These are phyloP conservation scores for Kwoniella heveanensis DNA, from an alignment of 768 basidiomycete species.

Conservation along the genomic window DNA sequence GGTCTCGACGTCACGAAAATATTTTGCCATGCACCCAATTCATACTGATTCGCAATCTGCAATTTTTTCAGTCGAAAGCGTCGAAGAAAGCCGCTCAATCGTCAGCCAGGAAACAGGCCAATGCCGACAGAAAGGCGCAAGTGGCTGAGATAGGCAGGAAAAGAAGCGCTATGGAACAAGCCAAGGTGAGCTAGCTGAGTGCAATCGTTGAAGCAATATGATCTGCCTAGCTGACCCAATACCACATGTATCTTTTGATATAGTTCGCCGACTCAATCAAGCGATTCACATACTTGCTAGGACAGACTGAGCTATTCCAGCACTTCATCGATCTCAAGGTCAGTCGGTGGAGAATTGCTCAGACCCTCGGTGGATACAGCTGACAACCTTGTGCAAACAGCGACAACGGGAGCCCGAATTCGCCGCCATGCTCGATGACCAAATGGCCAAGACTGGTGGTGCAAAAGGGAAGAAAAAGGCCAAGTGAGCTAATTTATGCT, in stretches of 20 bases:
- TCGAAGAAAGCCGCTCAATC: constrained; percentile 35
- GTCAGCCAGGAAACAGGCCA: constrained; percentile 45
- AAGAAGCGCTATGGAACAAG: constrained; percentile 41
- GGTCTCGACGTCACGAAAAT: not conserved
- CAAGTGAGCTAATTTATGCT: constrained; percentile 59
- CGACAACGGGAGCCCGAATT: constrained; percentile 90
- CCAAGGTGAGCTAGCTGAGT: constrained; percentile 38
- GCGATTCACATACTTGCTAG: constrained; percentile 93
- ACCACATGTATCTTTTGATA: not conserved
- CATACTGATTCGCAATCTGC: no score
- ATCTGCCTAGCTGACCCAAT: not conserved
- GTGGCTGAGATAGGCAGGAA: constrained; percentile 44
- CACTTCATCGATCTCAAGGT: constrained; percentile 98
- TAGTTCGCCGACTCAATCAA: constrained; percentile 92
- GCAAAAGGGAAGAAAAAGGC: constrained; percentile 83
- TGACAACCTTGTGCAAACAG: constrained; percentile 56
- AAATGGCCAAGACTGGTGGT: constrained; percentile 63
- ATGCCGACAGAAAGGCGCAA: constrained; percentile 42
- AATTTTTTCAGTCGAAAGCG: constrained; percentile 7
- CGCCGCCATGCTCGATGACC: constrained; percentile 78
- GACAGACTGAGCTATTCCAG: constrained; percentile 96
- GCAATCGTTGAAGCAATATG: no score
- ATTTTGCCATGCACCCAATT: not conserved
- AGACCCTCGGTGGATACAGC: not conserved
- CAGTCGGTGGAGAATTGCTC: constrained; percentile 18